phyloP scores from a whole-genome alignment of 148 eudicot genomes.

The Rhododendron vialii region DNA sequence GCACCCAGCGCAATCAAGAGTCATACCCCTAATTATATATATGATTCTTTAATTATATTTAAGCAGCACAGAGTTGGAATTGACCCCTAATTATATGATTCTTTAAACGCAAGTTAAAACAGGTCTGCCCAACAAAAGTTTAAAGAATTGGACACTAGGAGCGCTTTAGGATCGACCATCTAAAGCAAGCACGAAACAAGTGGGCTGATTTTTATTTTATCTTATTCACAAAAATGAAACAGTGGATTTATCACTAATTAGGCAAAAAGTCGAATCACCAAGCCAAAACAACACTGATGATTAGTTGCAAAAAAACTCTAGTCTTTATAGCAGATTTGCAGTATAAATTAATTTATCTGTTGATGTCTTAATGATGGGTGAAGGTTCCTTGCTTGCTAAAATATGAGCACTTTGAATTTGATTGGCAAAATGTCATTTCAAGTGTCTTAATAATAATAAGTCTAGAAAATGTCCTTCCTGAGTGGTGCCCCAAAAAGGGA shows the following conservation, averaged over 20 bases:
- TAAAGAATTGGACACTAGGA: neutral
- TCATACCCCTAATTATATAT: neutral
- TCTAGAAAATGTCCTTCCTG: neutral
- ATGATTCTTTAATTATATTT: neutral
- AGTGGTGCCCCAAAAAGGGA: neutral
- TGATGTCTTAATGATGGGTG: neutral
- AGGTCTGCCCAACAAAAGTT: neutral
- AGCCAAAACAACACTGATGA: neutral
- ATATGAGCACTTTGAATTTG: neutral
- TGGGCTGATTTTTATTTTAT: too few relatives aligned
- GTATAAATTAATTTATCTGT: neutral
- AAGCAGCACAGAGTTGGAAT: neutral
- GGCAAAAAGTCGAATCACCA: neutral
- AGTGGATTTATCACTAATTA: neutral
- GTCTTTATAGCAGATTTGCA: neutral
- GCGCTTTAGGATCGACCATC: neutral
- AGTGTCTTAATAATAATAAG: neutral
- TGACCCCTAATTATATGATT: neutral
- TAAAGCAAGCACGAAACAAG: neutral
- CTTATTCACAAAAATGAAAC: neutral
- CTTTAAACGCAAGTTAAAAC: neutral
- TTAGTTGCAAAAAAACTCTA: neutral
- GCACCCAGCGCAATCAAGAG: neutral
- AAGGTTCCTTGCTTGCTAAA: neutral
- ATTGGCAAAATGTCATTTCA: neutral